Evolutionary conservation across 352 stramenopile species (phyloP).

Genomic region (Phytopythium mirpurense): DNA sequence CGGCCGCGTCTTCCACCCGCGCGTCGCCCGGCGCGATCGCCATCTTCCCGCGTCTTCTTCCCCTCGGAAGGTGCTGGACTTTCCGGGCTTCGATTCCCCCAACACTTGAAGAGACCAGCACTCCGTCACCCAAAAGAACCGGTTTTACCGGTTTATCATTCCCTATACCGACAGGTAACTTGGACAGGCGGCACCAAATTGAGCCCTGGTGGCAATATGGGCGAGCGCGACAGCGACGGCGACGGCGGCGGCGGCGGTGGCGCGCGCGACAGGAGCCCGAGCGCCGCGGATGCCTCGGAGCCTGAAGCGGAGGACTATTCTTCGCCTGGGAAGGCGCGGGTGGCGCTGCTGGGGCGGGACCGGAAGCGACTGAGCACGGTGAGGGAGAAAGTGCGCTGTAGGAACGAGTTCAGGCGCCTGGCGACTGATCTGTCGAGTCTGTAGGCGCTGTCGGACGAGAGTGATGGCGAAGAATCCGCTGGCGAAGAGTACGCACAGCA

Average conservation of each 20-base stretch:
- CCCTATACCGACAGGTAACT: neutral
- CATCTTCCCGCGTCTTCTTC: neutral
- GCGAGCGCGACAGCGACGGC: neutral
- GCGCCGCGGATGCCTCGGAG: conserved; percentile 9
- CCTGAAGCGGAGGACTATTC: conserved; percentile 17
- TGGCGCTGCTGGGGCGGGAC: conserved; percentile 14
- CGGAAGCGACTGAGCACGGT: conserved; percentile 21
- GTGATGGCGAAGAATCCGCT: conserved; percentile 10
- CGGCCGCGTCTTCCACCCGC: conserved; percentile 22
- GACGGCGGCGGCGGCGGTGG: conserved; percentile 1
- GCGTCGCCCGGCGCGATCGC: conserved; percentile 8
- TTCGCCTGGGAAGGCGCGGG: conserved; percentile 14
- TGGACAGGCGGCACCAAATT: neutral
- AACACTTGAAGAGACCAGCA: conserved; percentile 2
- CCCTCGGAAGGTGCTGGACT: neutral
- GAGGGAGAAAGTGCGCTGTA: conserved; percentile 3
- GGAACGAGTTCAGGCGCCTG: neutral
- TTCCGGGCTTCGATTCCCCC: neutral
- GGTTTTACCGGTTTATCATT: neutral
- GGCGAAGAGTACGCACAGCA: conserved; percentile 13
- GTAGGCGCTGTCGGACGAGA: conserved; percentile 19
- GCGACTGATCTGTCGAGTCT: neutral
- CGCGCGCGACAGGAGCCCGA: conserved; percentile 1
- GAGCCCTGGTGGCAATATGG: conserved; percentile 6
- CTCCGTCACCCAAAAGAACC: neutral